Conservation (phyloP, 371 early-diverging fungal species). For the Mucor velutinosus region DNA sequence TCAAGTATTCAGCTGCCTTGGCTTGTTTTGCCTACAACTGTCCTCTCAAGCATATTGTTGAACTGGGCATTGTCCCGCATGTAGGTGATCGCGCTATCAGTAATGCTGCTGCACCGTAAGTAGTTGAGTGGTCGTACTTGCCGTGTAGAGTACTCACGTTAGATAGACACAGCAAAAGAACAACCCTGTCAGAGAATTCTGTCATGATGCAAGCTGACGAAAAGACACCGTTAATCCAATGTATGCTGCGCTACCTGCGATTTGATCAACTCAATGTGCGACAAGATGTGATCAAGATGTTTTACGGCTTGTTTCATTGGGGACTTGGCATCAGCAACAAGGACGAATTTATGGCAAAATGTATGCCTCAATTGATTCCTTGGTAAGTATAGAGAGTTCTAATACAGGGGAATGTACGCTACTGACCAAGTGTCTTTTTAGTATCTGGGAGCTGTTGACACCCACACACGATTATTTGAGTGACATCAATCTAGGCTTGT, state of each 20-base stretch:
- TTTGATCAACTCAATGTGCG: constrained; percentile 41
- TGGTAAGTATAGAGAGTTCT: constrained; percentile 45
- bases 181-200: constrained; percentile 27
- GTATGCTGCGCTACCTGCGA: constrained; percentile 38
- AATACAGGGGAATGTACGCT: no score
- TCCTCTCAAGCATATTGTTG: constrained; percentile 36
- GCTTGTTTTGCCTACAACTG: constrained; percentile 47
- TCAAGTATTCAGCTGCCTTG: constrained; percentile 43
- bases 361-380: constrained; percentile 38
- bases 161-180: constrained; percentile 32
- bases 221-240: constrained; percentile 34
- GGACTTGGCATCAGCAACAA: constrained; percentile 39
- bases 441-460: constrained; percentile 49
- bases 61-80: constrained; percentile 45
- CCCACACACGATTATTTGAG: constrained; percentile 45
- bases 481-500: constrained; percentile 35
- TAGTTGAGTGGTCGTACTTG: background rate
- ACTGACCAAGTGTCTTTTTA: constrained; percentile 8
- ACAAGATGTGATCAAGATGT: constrained; percentile 40
- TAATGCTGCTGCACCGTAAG: constrained; percentile 28
- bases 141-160: no score
- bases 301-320: constrained; percentile 47
- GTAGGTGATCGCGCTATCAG: constrained; percentile 30
- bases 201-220: constrained; percentile 30
- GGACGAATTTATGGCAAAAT: constrained; percentile 35